A percentile compares a stretch with the other conserved stretches of the same genome.
These are phyloP conservation scores for Oryza officinalis DNA, from an alignment of 176 grass and related monocot species.

Conservation along the genomic window DNA sequence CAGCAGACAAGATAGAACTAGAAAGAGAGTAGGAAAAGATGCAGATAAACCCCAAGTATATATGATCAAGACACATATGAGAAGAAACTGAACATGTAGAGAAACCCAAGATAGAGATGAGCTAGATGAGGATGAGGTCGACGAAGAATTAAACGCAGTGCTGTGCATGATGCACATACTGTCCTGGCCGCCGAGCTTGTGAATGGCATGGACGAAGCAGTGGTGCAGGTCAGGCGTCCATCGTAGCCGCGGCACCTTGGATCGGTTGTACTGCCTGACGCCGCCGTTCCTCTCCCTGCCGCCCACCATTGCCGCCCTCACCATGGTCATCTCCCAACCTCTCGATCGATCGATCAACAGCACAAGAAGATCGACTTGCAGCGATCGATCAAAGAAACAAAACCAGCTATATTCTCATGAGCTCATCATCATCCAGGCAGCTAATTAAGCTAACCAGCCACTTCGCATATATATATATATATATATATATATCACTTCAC, in stretches of 20 bases:
- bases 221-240: conserved; percentile 94
- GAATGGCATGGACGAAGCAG: conserved; percentile 90
- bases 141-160: background rate
- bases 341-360: background rate
- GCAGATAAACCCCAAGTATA: background rate
- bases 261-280: conserved; percentile 79
- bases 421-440: background rate
- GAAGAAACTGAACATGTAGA: background rate
- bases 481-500: background rate
- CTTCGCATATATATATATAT: background rate
- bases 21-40: background rate
- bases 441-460: background rate
- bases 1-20: background rate
- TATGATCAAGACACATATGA: background rate
- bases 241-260: conserved; percentile 83
- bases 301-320: conserved; percentile 14
- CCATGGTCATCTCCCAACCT: conserved; percentile 38
- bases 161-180: conserved; percentile 45
- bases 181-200: conserved; percentile 84
- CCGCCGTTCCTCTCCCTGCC: conserved; percentile 35
- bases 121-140: background rate
- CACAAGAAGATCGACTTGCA: background rate
- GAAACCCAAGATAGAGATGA: background rate
- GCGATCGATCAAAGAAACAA: background rate
- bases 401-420: background rate